phyloP scores from a whole-genome alignment of 148 eudicot genomes.

The Vaccinium myrtillus region DNA sequence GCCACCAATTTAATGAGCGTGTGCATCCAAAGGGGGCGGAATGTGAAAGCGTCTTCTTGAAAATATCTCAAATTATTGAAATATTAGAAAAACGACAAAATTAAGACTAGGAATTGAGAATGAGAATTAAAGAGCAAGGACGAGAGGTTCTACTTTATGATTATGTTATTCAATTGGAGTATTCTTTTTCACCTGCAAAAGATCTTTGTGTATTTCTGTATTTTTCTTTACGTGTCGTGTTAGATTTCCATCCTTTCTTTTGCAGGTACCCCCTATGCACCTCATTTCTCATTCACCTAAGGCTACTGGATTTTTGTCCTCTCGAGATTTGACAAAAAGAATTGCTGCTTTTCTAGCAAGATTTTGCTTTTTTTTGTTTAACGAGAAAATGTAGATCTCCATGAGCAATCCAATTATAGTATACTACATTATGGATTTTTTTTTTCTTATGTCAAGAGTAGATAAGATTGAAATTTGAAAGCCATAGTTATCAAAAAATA shows the following conservation, averaged over 20 bases:
- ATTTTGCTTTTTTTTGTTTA: neutral
- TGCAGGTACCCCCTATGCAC: neutral
- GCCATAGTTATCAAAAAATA: too few species aligned
- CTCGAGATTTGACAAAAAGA: neutral
- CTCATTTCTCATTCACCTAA: neutral
- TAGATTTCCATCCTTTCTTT: neutral
- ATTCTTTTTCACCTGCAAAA: too few species aligned
- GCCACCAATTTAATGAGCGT: too few species aligned
- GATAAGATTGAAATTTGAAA: neutral
- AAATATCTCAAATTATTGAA: too few species aligned
- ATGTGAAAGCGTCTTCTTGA: too few species aligned
- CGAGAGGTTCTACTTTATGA: too few species aligned
- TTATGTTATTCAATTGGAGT: too few species aligned
- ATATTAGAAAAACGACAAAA: too few species aligned
- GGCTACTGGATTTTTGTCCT: neutral
- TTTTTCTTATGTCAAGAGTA: neutral
- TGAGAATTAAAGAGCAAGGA: too few species aligned
- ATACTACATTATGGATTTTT: neutral
- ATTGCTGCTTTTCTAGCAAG: neutral
- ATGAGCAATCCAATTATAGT: neutral
- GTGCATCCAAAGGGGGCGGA: too few species aligned
- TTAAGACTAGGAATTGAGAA: too few species aligned
- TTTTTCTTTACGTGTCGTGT: neutral
- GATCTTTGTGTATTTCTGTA: neutral
- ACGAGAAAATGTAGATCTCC: neutral